These are phyloP conservation scores for Gossypium australe DNA, from an alignment of 345 rosid genomes.

Conservation along the genomic window DNA sequence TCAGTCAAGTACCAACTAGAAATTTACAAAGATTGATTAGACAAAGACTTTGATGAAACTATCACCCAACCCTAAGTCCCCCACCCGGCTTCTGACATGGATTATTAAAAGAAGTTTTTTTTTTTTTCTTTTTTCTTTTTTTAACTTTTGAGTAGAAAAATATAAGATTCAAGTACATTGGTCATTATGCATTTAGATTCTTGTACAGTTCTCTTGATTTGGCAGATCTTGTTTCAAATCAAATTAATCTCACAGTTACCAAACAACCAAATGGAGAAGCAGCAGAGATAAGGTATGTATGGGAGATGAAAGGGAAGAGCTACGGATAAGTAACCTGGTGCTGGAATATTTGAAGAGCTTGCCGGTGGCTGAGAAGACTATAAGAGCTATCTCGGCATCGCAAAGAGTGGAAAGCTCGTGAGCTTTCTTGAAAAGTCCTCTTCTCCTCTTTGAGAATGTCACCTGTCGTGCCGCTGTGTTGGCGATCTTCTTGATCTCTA, in stretches of 20 bases:
- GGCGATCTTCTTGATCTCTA: constrained; percentile 40
- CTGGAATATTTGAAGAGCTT: constrained; percentile 34
- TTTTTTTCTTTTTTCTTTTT: neutral
- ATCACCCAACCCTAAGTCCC: neutral
- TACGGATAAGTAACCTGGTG: constrained; percentile 25
- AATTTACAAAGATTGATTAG: too few species aligned
- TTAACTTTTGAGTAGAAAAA: neutral
- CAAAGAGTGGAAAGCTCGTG: constrained; percentile 38
- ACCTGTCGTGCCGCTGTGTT: constrained; percentile 42
- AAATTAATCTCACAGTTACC: neutral
- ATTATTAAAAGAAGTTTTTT: neutral
- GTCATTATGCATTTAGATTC: neutral
- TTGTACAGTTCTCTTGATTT: neutral
- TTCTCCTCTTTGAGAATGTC: constrained; percentile 41
- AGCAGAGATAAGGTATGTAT: neutral
- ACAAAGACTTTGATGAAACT: too few species aligned
- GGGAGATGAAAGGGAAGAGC: neutral
- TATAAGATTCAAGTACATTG: neutral
- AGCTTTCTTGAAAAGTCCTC: constrained; percentile 44
- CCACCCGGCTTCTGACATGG: neutral
- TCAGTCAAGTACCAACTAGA: too few species aligned
- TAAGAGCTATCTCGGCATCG: constrained; percentile 36
- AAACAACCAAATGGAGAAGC: neutral
- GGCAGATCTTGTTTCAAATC: neutral
- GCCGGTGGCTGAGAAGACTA: constrained; percentile 31